Base-by-base conservation (phyloP, 1,284 basidiomycete species). In the Exobasidium cylindrosporum region DNA sequence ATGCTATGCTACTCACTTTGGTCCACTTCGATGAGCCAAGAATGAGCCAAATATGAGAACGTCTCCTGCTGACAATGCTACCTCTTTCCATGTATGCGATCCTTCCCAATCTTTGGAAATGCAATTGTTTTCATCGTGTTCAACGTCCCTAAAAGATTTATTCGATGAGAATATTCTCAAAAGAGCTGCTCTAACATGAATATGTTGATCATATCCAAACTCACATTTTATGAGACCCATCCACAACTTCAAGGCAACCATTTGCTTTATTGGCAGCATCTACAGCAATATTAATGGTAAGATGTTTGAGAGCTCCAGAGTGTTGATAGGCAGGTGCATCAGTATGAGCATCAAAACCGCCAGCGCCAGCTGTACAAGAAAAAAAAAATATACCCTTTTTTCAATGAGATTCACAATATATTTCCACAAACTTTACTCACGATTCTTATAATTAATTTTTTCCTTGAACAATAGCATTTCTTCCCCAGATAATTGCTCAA, bases 381-480 rank as follows among this genome's bases (percentile, higher is more conserved):
- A n/a, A n/a, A n/a, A n/a, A n/a, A n/a, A n/a, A 23, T 14, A 11
- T 3, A 3, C 3, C 23, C 23, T 45, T 17, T 43, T n/a, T 10
- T 10, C 35, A 10, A 43, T n/a, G 35, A 43, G 10, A 43, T 43
- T 10, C n/a, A n/a, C 35, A 10, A 10, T n/a, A 10, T 43, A 43
- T 10, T 10, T 43, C n/a, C 10, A n/a, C n/a, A 43, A 10, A 10
- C 35, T 43, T 10, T n/a, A 45, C 4, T 68, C 68, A 4, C 76
- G 46, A 50, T 75, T 68, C 62, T 79, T 79, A 68, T 79, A 79
- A 61, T 79, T 79, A 61, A 79, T 79, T 73, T 79, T 79, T 63
- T 79, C 77, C 69, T 79, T 74, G 63, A 74, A 78, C 32, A 74
- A 62, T 4, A 76, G 60, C 17, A 74, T 70, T n/a, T 54, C 65